A percentile compares a stretch with the other conserved stretches of the same genome.
These are phyloP conservation scores for Physcomitrium patens DNA, from an alignment of 225 moss, liverwort and hornwort species.

Conservation along the genomic window DNA sequence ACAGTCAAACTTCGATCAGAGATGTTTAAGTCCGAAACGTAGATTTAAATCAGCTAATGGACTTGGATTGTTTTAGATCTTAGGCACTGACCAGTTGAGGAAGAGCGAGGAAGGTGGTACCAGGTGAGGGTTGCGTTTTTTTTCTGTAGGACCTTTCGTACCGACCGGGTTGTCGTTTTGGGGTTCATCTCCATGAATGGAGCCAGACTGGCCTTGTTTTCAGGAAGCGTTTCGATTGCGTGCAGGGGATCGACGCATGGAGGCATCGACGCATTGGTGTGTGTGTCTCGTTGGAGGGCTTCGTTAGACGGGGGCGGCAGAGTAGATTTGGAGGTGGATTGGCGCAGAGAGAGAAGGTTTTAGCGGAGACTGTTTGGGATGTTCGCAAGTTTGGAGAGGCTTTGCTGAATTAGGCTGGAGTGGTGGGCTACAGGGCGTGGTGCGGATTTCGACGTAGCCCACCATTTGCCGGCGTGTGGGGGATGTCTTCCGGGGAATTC, in stretches of 20 bases:
- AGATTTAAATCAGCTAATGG: too few species aligned
- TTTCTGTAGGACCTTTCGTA: too few species aligned
- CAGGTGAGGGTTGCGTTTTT: too few species aligned
- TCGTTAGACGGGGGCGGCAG: neutral
- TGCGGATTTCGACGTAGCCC: conserved; percentile 26
- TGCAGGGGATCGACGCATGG: conserved; percentile 7
- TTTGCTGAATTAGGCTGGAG: neutral
- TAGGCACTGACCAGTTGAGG: too few species aligned
- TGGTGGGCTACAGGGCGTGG: conserved; percentile 26
- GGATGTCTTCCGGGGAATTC: conserved; percentile 39
- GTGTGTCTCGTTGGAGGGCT: neutral
- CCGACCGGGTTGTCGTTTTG: too few species aligned
- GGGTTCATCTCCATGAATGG: neutral
- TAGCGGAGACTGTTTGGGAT: neutral
- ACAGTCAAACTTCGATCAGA: too few species aligned
- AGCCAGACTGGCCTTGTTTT: neutral
- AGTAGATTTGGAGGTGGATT: neutral
- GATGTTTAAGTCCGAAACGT: too few species aligned
- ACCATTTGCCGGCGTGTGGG: conserved; percentile 5
- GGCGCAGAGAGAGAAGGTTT: too few species aligned
- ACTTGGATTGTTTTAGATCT: too few species aligned
- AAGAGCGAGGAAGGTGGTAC: too few species aligned
- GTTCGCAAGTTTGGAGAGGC: neutral
- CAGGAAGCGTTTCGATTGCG: conserved; percentile 28
- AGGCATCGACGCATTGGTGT: neutral